Evolutionary conservation across 768 basidiomycete species (phyloP), one percentile per base, ranked within the genome.

Genomic region (Pulveroboletus sp.): DNA sequence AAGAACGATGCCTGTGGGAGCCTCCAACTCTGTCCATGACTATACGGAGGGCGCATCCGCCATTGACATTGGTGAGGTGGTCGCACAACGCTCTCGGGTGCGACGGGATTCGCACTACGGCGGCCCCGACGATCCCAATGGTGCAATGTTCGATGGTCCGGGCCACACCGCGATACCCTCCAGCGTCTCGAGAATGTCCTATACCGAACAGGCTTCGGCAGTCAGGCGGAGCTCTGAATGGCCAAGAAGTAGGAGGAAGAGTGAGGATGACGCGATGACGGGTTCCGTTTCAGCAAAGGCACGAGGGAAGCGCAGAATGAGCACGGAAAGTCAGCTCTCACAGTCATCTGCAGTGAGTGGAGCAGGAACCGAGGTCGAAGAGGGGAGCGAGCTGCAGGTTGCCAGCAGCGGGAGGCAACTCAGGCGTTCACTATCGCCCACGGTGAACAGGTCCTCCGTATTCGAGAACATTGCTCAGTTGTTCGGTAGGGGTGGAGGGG

Each of bases 1-100:
- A 6, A 42, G 33, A 43, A 39, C 43, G 7, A 68, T 67, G 66
- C 44, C 56, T 12, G 8, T 53, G 6, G 39, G 44, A 11, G 26
- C 49, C 35, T 45, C 68, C 26, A 49, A 37, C 18, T 35, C 64
- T 28, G 43, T 50, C 7, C 35, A 74, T 56, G 91, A 93, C 71
- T 93, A 93, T 65, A 92, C 91, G 1, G 91, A 93, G 58, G 90
- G 89, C 36, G 91, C 91, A 31, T 85, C 87, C 10, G 74, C 81
- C 7, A 72, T 81, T 28, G 91, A 91, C 52, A 90, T 94, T 39
- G 68, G 79, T 50, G 67, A 73, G 55, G 89, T 78, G 15, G 57
- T 85, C n/a, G 69, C 70, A 32, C 78, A 74, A 54, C 73, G 59
- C 45, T 73, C 75, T 38, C 76, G 70, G 30, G 68, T 79, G n/a